A percentile compares a stretch with the other conserved stretches of the same genome.
These are phyloP conservation scores for Oryza glaberrima DNA, from an alignment of 176 grass and related monocot genomes.

Conservation along the genomic window DNA sequence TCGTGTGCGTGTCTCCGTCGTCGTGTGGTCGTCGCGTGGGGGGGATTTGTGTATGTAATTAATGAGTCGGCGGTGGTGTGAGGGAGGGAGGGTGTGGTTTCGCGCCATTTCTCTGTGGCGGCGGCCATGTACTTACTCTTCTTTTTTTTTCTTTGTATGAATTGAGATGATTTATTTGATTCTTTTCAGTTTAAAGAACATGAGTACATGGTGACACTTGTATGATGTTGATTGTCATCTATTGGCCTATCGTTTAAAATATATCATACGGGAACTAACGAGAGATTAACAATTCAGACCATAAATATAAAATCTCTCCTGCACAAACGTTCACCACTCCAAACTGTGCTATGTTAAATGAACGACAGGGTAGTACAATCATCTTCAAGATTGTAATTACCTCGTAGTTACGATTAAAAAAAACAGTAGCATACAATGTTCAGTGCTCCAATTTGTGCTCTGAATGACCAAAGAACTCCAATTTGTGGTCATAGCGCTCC, in stretches of 20 bases:
- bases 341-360: not conserved
- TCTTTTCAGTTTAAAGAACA: conserved; percentile 26
- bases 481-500: too few relatives aligned
- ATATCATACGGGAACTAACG: too few relatives aligned
- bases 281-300: not conserved
- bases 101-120: conserved; percentile 43
- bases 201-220: too few relatives aligned
- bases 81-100: conserved; percentile 29
- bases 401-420: too few relatives aligned
- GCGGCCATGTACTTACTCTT: conserved; percentile 29
- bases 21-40: not conserved
- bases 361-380: not conserved
- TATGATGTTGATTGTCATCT: not conserved
- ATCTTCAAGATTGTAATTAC: not conserved
- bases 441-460: too few relatives aligned
- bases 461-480: too few relatives aligned
- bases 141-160: conserved; percentile 19
- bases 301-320: not conserved
- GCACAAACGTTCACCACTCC: not conserved
- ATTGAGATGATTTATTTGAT: conserved; percentile 70
- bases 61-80: conserved; percentile 40
- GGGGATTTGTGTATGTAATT: conserved; percentile 41
- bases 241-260: not conserved
- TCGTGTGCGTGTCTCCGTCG: not conserved
- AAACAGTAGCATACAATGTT: too few relatives aligned